Percentiles rank a stretch among this genome's conserved stretches.
Conservation (phyloP, 352 stramenopile genomes). For the Pythium phragmiticola region DNA sequence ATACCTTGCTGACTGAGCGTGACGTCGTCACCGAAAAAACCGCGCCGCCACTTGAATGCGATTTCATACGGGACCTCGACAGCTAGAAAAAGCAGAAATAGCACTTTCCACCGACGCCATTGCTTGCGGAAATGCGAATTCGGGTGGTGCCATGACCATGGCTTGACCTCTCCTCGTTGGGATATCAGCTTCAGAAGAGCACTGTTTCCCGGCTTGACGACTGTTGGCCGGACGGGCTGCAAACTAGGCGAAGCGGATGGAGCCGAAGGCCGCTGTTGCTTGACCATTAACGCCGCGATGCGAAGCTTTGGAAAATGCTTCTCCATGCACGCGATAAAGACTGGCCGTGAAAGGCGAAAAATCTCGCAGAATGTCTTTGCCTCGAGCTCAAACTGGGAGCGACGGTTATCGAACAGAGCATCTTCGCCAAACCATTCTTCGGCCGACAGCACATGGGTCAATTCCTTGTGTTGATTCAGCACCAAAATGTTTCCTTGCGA, state of each 20-base stretch:
- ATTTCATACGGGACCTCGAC: constrained; percentile 24
- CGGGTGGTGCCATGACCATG: constrained; percentile 8
- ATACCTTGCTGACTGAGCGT: constrained; percentile 28
- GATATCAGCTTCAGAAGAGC: neutral
- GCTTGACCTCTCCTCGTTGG: neutral
- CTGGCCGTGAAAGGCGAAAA: constrained; percentile 9
- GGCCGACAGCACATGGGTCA: neutral
- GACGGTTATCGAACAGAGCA: constrained; percentile 21
- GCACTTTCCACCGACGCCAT: constrained; percentile 19
- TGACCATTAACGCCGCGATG: constrained; percentile 41
- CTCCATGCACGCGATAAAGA: constrained; percentile 31
- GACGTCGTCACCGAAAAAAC: constrained; percentile 28
- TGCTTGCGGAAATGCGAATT: constrained; percentile 12
- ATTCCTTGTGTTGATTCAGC: constrained; percentile 16
- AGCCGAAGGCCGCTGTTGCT: constrained; percentile 9
- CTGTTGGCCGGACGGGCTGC: constrained; percentile 3
- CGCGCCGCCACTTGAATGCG: constrained; percentile 23
- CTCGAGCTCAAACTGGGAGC: constrained; percentile 19
- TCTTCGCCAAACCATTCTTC: constrained; percentile 26
- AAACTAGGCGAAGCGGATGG: neutral
- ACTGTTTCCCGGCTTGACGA: neutral
- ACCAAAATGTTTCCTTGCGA: constrained; percentile 23
- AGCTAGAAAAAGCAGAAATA: constrained; percentile 20
- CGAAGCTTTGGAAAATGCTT: constrained; percentile 58
- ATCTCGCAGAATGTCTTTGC: constrained; percentile 29